Evolutionary conservation across 306 rosid species (phyloP).

Genomic region (Cucurbita ficifolia): DNA sequence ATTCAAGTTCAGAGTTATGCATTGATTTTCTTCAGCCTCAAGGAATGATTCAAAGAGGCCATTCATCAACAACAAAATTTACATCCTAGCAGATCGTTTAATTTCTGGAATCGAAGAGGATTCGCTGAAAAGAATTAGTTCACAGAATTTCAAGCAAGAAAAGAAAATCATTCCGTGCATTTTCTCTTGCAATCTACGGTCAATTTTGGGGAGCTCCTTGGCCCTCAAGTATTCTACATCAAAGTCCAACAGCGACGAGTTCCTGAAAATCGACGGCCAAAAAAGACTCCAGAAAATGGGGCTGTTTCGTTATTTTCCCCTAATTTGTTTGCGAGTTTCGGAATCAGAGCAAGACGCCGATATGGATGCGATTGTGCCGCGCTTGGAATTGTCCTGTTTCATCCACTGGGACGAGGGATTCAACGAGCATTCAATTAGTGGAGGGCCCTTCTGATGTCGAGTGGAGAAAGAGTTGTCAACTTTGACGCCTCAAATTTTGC

Average conservation of each 20-base stretch:
- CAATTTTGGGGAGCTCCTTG: slow-evolving; percentile 1
- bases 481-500: not conserved
- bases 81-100: not conserved
- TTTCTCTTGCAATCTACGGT: not conserved
- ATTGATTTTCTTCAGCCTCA: not conserved
- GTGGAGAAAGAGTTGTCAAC: not conserved
- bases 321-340: not conserved
- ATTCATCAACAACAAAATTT: not conserved
- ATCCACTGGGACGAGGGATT: not conserved
- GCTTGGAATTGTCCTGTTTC: not conserved
- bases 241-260: not conserved
- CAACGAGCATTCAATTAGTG: not conserved
- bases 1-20: not conserved
- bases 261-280: not conserved
- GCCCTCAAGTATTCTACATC: not conserved
- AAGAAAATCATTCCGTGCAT: not conserved
- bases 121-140: not conserved
- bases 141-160: not conserved
- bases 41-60: not conserved
- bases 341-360: not conserved
- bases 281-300: not conserved
- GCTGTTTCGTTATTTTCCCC: not conserved
- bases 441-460: not conserved
- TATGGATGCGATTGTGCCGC: not conserved
- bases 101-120: not conserved